phyloP scores from a whole-genome alignment of 2,329 filamentous ascomycete genomes.

The Pseudopithomyces maydicus region DNA sequence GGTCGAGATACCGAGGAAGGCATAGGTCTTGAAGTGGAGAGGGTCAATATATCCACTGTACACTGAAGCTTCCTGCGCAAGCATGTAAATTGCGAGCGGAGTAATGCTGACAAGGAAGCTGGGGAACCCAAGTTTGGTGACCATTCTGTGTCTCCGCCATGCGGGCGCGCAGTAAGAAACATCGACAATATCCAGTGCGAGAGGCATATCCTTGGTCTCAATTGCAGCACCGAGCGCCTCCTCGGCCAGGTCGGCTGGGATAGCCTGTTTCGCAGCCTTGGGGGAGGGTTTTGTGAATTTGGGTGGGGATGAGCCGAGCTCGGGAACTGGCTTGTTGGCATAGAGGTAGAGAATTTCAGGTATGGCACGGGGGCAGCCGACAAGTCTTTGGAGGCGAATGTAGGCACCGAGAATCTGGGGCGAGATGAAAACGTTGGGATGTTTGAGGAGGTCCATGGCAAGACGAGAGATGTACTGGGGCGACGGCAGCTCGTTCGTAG shows the following conservation, averaged over 20 bases:
- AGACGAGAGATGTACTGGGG: constrained; percentile 54
- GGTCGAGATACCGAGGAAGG: constrained; percentile 79
- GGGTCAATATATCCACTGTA: constrained; percentile 80
- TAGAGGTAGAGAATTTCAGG: constrained; percentile 82
- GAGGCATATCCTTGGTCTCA: constrained; percentile 74
- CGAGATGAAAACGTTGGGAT: constrained; percentile 81
- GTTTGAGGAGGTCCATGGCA: constrained; percentile 72
- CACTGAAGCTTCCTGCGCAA: constrained; percentile 69
- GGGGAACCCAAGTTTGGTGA: constrained; percentile 68
- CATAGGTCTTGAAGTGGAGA: constrained; percentile 73
- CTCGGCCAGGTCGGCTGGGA: constrained; percentile 72
- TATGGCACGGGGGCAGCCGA: constrained; percentile 76
- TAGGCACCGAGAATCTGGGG: constrained; percentile 74
- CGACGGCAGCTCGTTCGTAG: constrained; percentile 32
- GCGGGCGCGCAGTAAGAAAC: constrained; percentile 70
- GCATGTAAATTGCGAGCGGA: constrained; percentile 71
- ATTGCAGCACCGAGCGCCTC: constrained; percentile 81
- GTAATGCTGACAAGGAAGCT: constrained; percentile 60
- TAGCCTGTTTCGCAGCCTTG: constrained; percentile 70
- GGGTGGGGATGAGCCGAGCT: constrained; percentile 58
- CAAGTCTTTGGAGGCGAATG: constrained; percentile 73
- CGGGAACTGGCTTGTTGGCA: constrained; percentile 77
- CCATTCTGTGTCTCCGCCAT: constrained; percentile 69
- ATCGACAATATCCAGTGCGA: constrained; percentile 77
- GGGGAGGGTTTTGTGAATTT: constrained; percentile 61